These are phyloP conservation scores for Torulaspora quercuum DNA, from an alignment of 805 yeast species.

Conservation along the genomic window DNA sequence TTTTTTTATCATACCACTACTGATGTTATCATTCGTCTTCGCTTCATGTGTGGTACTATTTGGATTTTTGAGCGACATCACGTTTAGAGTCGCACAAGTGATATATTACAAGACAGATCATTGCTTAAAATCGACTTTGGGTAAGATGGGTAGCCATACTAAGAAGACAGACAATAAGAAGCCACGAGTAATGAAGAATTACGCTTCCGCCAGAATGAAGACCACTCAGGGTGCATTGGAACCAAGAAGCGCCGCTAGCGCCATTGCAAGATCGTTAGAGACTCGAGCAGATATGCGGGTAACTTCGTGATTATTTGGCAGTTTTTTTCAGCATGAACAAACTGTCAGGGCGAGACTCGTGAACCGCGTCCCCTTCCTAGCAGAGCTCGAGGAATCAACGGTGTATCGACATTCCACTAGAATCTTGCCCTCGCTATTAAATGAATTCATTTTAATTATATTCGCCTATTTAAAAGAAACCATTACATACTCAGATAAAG, in stretches of 20 bases:
- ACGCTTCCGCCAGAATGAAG: constrained; percentile 6
- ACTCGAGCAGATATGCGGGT: constrained; percentile 14
- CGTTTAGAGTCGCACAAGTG: constrained; percentile 27
- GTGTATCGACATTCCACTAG: too few relatives aligned
- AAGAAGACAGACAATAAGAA: constrained; percentile 2
- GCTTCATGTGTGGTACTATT: constrained; percentile 30
- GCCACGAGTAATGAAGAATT: constrained; percentile 9
- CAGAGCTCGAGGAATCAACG: too few relatives aligned
- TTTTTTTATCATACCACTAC: constrained; percentile 29
- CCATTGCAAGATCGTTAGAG: constrained; percentile 18
- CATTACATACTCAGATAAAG: too few relatives aligned
- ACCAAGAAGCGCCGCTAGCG: constrained; percentile 14
- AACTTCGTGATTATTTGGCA: constrained; percentile 5
- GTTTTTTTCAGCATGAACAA: too few relatives aligned
- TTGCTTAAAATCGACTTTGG: constrained; percentile 18
- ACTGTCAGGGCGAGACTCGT: too few relatives aligned
- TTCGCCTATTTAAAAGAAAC: too few relatives aligned
- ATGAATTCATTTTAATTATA: too few relatives aligned
- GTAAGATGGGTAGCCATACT: constrained; percentile 18
- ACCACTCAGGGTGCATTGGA: constrained; percentile 2
- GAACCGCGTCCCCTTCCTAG: too few relatives aligned
- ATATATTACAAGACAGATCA: constrained; percentile 25
- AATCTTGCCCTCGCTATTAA: too few relatives aligned
- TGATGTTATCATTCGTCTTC: constrained; percentile 28
- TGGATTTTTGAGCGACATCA: constrained; percentile 31